Percentiles rank a stretch among this genome's conserved stretches.
Evolutionary conservation across 148 eudicot species (phyloP).

Genomic region (Arctostaphylos glauca): DNA sequence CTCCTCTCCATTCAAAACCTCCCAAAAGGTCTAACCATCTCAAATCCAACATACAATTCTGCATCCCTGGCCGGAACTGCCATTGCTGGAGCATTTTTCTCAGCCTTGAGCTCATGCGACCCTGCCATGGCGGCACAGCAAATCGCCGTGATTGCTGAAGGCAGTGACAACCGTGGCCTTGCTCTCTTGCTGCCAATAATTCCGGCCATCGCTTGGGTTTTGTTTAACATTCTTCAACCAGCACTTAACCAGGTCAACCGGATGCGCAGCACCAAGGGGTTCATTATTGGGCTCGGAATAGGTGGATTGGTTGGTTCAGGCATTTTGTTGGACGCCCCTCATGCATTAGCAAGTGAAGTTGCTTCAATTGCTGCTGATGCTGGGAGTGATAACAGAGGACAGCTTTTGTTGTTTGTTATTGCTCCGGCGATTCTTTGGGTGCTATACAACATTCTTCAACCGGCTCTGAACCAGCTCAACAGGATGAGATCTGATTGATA

Average conservation of each 20-base stretch:
- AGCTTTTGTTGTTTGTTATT: conserved; percentile 65
- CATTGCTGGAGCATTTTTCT: conserved; percentile 70
- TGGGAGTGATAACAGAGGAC: conserved; percentile 71
- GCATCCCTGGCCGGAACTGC: conserved; percentile 41
- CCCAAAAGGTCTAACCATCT: conserved; percentile 42
- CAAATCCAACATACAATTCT: conserved; percentile 12
- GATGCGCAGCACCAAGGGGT: conserved; percentile 60
- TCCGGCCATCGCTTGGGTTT: conserved; percentile 90
- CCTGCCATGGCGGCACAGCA: conserved; percentile 92
- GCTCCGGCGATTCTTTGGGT: conserved; percentile 92
- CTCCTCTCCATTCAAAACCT: conserved; percentile 46
- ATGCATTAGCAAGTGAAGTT: conserved; percentile 46
- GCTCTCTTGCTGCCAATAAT: conserved; percentile 71
- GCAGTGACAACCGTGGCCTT: conserved; percentile 67
- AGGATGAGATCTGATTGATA: conserved; percentile 69
- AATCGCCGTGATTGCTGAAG: conserved; percentile 72
- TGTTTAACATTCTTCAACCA: conserved; percentile 81
- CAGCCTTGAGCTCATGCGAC: conserved; percentile 53
- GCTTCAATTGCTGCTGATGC: conserved; percentile 34
- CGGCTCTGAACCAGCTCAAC: conserved; percentile 95
- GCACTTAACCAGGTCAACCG: conserved; percentile 74
- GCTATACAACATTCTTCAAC: conserved; percentile 80
- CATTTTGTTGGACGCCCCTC: conserved; percentile 28
- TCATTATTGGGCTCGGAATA: conserved; percentile 67
- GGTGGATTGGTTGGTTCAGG: conserved; percentile 54